A percentile compares a stretch with the other conserved stretches of the same genome.
These are phyloP conservation scores for Alternaria angustiovoidea DNA, from an alignment of 2,329 filamentous ascomycete species.

Conservation along the genomic window DNA sequence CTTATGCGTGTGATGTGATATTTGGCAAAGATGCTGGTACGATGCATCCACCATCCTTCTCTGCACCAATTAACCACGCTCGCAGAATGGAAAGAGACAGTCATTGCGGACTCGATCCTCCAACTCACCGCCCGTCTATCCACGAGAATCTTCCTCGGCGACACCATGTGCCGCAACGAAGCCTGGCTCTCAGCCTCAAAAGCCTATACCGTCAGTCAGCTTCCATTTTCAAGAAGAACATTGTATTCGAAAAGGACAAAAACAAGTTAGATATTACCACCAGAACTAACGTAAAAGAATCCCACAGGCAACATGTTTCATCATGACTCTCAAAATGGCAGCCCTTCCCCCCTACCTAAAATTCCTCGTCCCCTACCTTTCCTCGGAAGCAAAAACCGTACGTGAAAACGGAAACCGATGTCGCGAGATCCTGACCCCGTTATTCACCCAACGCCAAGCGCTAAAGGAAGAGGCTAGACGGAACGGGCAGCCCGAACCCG, in stretches of 20 bases:
- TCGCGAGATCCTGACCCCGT: neutral
- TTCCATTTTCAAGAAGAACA: too few species aligned
- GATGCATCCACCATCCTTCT: neutral
- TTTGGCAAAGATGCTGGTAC: neutral
- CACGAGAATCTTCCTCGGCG: conserved; percentile 45
- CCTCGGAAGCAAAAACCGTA: neutral
- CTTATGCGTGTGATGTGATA: neutral
- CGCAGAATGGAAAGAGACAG: conserved; percentile 1
- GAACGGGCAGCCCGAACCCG: neutral
- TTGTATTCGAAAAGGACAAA: too few species aligned
- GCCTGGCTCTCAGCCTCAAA: conserved; percentile 50
- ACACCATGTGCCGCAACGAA: conserved; percentile 47
- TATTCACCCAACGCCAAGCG: neutral
- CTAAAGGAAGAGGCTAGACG: neutral
- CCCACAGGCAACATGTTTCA: too few species aligned
- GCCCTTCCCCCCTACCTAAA: neutral
- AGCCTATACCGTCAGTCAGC: conserved; percentile 35
- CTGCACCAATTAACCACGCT: neutral
- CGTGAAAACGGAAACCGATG: neutral
- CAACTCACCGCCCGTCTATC: conserved; percentile 5
- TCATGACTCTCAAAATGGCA: neutral
- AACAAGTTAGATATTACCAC: too few species aligned
- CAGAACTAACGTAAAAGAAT: neutral
- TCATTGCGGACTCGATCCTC: neutral
- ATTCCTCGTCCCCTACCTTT: neutral